These are phyloP conservation scores for Phytomonas sp. DNA, from an alignment of 208 protist species.

Conservation along the genomic window DNA sequence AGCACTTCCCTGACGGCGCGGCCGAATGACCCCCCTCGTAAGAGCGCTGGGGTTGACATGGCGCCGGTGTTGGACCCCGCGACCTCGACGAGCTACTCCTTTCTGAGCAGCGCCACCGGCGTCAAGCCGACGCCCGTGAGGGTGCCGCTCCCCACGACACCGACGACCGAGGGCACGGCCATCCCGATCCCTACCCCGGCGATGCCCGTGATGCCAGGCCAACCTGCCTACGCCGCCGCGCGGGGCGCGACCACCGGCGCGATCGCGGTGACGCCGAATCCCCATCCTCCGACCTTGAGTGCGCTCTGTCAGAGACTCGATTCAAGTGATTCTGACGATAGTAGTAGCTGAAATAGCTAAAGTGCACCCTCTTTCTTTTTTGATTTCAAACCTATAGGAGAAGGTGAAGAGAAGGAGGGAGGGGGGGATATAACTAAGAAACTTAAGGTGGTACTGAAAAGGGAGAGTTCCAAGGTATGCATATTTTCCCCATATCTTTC, in stretches of 20 bases:
- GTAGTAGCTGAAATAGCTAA: neutral
- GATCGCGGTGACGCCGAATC: neutral
- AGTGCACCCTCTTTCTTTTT: neutral
- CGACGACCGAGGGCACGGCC: constrained; percentile 1
- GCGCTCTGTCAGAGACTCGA: neutral
- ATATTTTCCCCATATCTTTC: neutral
- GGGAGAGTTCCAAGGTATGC: neutral
- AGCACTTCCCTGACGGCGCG: neutral
- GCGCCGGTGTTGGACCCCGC: neutral
- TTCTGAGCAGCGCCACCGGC: constrained; percentile 4
- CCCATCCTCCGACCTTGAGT: neutral
- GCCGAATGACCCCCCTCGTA: neutral
- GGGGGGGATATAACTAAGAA: neutral
- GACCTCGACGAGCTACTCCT: constrained; percentile 5
- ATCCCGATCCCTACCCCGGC: constrained; percentile 5
- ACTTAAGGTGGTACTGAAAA: neutral
- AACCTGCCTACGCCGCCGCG: neutral
- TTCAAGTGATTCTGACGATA: neutral
- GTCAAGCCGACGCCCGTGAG: neutral
- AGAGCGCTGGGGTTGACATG: constrained; percentile 11
- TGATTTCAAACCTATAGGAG: neutral
- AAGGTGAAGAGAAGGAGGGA: too few relatives aligned
- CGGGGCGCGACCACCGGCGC: too few relatives aligned
- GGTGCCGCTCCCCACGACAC: constrained; percentile 3
- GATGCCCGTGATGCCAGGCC: neutral